Conservation (phyloP, 805 yeast species). For the Candida montana region DNA sequence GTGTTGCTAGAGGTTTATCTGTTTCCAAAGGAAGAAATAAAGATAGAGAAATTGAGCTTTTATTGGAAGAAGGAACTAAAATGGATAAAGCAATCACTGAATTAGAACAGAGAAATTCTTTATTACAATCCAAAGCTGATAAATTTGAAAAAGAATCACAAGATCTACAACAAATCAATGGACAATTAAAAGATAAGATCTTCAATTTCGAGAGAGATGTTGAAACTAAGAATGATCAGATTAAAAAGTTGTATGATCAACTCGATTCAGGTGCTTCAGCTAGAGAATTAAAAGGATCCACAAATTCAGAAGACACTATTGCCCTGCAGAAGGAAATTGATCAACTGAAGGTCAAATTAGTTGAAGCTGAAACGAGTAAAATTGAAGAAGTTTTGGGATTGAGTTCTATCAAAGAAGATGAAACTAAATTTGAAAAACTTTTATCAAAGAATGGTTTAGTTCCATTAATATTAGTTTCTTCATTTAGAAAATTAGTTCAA, state of each 20-base stretch:
- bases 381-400: constrained; percentile 26
- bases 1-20: constrained; percentile 22
- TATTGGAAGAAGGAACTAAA: constrained; percentile 42
- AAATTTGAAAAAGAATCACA: constrained; percentile 20
- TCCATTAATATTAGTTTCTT: constrained; percentile 38
- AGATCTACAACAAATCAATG: constrained; percentile 18
- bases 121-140: constrained; percentile 24
- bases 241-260: constrained; percentile 5
- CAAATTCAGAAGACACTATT: constrained; percentile 28
- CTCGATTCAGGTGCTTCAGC: not conserved
- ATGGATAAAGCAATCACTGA: constrained; percentile 41
- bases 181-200: constrained; percentile 16
- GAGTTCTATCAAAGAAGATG: constrained; percentile 18
- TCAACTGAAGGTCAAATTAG: constrained; percentile 48
- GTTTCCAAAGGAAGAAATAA: constrained; percentile 24
- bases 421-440: constrained; percentile 24
- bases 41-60: constrained; percentile 39
- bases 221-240: constrained; percentile 6
- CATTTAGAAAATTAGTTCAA: constrained; percentile 46
- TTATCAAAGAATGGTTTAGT: constrained; percentile 39
- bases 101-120: constrained; percentile 28
- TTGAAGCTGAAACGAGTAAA: constrained; percentile 36
- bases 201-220: constrained; percentile 17
- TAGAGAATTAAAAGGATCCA: not conserved
- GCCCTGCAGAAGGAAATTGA: constrained; percentile 32